phyloP scores from a whole-genome alignment of 192 early-diverging fungal species.

The Umbelopsis vinacea region DNA sequence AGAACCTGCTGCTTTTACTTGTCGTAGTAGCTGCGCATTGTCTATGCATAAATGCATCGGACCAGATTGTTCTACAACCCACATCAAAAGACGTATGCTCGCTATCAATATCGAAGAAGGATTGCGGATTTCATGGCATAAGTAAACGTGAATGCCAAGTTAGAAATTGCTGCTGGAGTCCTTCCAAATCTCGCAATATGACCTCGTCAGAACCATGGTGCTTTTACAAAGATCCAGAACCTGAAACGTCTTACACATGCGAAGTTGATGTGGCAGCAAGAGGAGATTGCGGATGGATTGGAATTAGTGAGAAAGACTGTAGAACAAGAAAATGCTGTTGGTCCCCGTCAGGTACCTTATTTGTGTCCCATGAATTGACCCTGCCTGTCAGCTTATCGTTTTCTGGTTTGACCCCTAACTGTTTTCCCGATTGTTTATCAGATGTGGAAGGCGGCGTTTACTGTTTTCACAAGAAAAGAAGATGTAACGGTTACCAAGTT shows the following conservation, averaged over 20 bases:
- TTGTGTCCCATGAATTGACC: background rate
- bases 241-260: background rate
- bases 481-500: background rate
- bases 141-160: slow-evolving; percentile 5
- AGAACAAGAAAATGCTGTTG: slow-evolving; percentile 5
- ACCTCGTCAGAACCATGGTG: slow-evolving; percentile 1
- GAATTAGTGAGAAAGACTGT: slow-evolving; percentile 6
- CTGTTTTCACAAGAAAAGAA: background rate
- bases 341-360: background rate
- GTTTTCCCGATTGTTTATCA: slow-evolving; percentile 6
- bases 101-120: background rate
- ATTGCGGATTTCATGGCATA: slow-evolving; percentile 5
- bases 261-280: background rate
- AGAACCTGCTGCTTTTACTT: background rate
- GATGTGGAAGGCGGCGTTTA: slow-evolving; percentile 19
- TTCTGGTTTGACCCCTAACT: background rate
- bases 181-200: background rate
- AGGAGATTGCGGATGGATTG: slow-evolving; percentile 11
- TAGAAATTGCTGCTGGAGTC: slow-evolving; percentile 11
- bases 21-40: background rate
- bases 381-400: background rate
- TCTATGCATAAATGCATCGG: background rate
- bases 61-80: background rate
- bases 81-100: background rate
- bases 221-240: slow-evolving; percentile 15